Evolutionary conservation across 192 early-diverging fungal genomes (phyloP).

Genomic region (Ambispora gerdemannii): DNA sequence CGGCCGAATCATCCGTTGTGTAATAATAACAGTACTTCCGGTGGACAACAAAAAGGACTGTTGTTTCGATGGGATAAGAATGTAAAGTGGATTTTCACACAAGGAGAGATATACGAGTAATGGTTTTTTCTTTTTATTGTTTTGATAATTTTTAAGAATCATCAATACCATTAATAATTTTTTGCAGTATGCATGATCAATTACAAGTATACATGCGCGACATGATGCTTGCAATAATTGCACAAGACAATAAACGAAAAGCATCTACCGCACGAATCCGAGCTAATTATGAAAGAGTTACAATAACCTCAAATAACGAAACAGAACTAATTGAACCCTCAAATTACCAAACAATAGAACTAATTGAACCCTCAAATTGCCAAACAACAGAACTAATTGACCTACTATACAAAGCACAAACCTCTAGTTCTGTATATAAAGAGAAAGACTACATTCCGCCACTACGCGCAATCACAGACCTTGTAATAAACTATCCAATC

Average conservation of each 20-base stretch:
- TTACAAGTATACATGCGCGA: constrained; percentile 12
- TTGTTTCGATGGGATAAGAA: background rate
- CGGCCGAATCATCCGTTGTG: constrained; percentile 31
- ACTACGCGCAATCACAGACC: constrained; percentile 6
- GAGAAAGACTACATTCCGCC: constrained; percentile 24
- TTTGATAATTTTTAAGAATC: no score
- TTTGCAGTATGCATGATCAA: constrained; percentile 28
- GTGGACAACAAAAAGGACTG: constrained; percentile 4
- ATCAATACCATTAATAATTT: no score
- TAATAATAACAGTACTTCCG: background rate
- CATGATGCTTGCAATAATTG: constrained; percentile 6
- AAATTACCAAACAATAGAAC: no score
- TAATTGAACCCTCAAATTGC: no score
- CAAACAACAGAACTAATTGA: constrained; percentile 8
- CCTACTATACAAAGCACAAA: background rate
- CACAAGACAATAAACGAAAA: constrained; percentile 9
- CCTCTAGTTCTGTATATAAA: background rate
- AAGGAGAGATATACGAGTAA: constrained; percentile 28
- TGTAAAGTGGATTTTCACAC: constrained; percentile 27
- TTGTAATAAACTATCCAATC: constrained; percentile 7
- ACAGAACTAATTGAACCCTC: no score
- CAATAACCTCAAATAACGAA: no score
- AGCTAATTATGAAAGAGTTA: background rate
- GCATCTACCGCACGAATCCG: background rate
- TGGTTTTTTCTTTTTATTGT: background rate